Evolutionary conservation across 192 early-diverging fungal species (phyloP), one percentile per base, ranked within the genome.

Genomic region (Coemansia sp.): DNA sequence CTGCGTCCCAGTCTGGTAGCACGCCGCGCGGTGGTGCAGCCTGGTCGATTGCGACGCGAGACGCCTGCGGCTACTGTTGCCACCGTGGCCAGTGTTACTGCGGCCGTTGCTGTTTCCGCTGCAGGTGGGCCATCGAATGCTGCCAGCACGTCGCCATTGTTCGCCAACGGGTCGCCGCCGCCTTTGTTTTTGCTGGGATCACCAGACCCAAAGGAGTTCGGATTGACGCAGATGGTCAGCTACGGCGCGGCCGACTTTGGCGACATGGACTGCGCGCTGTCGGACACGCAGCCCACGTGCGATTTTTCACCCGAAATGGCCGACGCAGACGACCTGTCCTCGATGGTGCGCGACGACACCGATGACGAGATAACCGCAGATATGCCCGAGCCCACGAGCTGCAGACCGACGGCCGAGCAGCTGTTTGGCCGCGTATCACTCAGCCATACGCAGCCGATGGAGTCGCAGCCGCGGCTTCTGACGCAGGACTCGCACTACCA

Each of bases 141-240:
- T 6, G n/a, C 14, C 49, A 25, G 5, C 14, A 51, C 22, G 49
- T 16, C 49, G 49, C 49, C 49, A 6, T 16, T 16, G 49, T 12
- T 51, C 5, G 16, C 49, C 49, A 20, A 17, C 14, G 49, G 49
- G 22, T 51, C 51, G 51, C 22, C 32, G 11, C 33, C 33, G 14
- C 30, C 42, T 3, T 40, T 31, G n/a, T 42, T 64, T 18, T 20
- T 11, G 16, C 56, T 52, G 31, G 66, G 30, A 8, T 64, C 63
- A 50, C 69, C 60, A 3, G 45, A 28, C 12, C 18, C 51, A 8
- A 38, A 31, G 5, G 48, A 18, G 0, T 55, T 66, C 33, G 59
- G 40, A 18, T 16, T 72, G 2, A 31, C 64, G 17, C 52, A 59
- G 49, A 51, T 61, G 50, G 52, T 61, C 14, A 30, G 25, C 34